A percentile compares a stretch with the other conserved stretches of the same genome.
Conservation (phyloP, 2,329 filamentous ascomycete species). For the Hypomyces rosellus region DNA sequence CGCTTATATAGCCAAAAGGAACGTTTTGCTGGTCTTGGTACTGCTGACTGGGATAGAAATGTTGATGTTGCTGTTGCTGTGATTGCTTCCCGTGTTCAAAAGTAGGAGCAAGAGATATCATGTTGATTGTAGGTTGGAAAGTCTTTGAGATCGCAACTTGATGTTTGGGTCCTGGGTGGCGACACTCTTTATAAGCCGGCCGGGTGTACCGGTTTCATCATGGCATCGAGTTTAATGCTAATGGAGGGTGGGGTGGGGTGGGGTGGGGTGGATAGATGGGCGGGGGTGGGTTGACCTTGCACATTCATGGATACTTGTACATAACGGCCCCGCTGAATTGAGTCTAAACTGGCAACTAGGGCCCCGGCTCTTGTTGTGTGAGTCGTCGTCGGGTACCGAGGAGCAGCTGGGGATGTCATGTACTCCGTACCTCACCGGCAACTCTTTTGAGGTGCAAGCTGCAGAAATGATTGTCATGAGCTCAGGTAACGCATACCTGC, state of each 20-base stretch:
- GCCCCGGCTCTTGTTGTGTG: too few relatives aligned
- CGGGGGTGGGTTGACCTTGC: background rate
- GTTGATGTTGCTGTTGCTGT: constrained; percentile 15
- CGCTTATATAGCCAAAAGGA: constrained; percentile 12
- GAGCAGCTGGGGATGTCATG: too few relatives aligned
- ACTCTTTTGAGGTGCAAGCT: too few relatives aligned
- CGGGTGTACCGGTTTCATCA: constrained; percentile 10
- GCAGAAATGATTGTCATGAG: too few relatives aligned
- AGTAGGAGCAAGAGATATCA: constrained; percentile 23
- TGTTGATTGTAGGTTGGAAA: constrained; percentile 18
- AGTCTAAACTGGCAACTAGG: too few relatives aligned
- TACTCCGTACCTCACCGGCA: too few relatives aligned
- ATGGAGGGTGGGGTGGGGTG: background rate
- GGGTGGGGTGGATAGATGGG: background rate
- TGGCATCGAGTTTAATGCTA: background rate
- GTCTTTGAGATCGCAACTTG: constrained; percentile 2
- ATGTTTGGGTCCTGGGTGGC: constrained; percentile 7
- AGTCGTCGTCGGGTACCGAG: too few relatives aligned
- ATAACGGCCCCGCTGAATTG: too few relatives aligned
- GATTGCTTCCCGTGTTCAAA: constrained; percentile 5
- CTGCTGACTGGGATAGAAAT: constrained; percentile 3
- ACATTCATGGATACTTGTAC: too few relatives aligned
- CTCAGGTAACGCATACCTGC: too few relatives aligned
- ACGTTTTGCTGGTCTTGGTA: constrained; percentile 15
- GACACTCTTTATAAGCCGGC: constrained; percentile 13